Evolutionary conservation across 495 filamentous ascomycete species (phyloP).

Genomic region (Beverwykella pulmonaria): DNA sequence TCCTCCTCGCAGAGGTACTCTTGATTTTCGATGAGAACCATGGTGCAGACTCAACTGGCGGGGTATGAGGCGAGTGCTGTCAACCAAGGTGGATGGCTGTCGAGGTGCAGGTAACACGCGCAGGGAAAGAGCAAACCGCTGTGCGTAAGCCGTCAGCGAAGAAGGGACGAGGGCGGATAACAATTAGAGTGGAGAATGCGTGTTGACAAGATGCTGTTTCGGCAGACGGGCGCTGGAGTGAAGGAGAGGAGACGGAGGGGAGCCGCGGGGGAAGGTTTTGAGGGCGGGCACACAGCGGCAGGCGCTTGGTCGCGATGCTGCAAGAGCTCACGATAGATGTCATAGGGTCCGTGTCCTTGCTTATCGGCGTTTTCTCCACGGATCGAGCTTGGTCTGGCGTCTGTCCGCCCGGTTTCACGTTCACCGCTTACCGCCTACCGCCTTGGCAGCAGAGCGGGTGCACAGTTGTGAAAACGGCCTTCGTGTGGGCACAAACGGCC

Average conservation of each 20-base stretch:
- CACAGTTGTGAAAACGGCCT: too few species aligned
- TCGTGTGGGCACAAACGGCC: too few species aligned
- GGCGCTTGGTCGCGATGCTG: conserved; percentile 27
- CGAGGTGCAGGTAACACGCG: not conserved
- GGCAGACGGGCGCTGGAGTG: not conserved
- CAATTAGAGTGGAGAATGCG: conserved; percentile 6
- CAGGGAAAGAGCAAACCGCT: not conserved
- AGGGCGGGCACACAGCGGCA: conserved; percentile 1
- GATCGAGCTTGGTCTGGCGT: not conserved
- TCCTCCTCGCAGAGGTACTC: conserved; percentile 86
- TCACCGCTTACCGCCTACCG: not conserved
- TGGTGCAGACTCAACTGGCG: conserved; percentile 43
- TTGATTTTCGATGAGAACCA: conserved; percentile 86
- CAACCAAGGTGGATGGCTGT: not conserved
- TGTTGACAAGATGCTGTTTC: not conserved
- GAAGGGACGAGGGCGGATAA: conserved; percentile 17
- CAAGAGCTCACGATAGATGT: conserved; percentile 35
- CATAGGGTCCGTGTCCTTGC: conserved; percentile 26
- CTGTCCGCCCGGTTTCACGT: conserved; percentile 1
- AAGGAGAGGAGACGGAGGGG: conserved; percentile 1
- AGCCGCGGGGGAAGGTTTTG: conserved; percentile 9
- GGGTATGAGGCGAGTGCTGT: not conserved
- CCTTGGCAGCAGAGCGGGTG: not conserved
- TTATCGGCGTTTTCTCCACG: conserved; percentile 17
- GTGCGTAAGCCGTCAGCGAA: conserved; percentile 24